Base-by-base conservation (phyloP, 2,329 filamentous ascomycete genomes). In the Venturia oleaginea region DNA sequence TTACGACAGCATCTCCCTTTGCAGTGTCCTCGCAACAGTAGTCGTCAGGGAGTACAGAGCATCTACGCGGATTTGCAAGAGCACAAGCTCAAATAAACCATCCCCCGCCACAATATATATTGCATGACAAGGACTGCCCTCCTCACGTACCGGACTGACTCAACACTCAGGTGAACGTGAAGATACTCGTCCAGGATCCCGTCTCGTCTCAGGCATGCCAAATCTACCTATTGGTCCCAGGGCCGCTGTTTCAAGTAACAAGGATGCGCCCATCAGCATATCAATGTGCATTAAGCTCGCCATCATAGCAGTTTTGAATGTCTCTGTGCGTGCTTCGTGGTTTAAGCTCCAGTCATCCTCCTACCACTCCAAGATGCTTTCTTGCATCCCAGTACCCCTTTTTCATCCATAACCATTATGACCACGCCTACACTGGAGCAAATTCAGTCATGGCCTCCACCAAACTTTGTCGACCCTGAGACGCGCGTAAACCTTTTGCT, bases 381-480 rank as follows among this genome's bases (percentile, higher is more conserved):
- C 30, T n/a, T 34, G 30, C 10, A n/a, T 3, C 6, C 4, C 30
- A 57, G 51, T 19, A 4, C 1, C 51, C 11, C 4, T 8, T n/a
- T 17, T 57, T n/a, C 51, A n/a, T n/a, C 51, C 27, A 57, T 34
- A 57, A 32, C 27, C 27, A 57, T 34, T 61, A 61, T 61, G 59
- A 42, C 19, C 34, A 42, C 37, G 22, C 61, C 61, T 17, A 54
- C 61, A 13, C 24, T 38, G 24, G 62, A 55, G 27, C 38, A 64
- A 38, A 64, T 77, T 57, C 68, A 70, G 22, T 70, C 72, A 68
- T 82, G 79, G 80, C 80, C 81, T 6, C 68, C 62, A 40, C 77
- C 80, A 8, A 82, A 83, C 67, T 78, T 79, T 68, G 66, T 75
- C 61, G 70, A 82, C 67, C 81, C 80, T 6, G 71, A 71, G 17